Evolutionary conservation across 257 asterid genomes (phyloP).

Genomic region (Leptodermis oblonga): DNA sequence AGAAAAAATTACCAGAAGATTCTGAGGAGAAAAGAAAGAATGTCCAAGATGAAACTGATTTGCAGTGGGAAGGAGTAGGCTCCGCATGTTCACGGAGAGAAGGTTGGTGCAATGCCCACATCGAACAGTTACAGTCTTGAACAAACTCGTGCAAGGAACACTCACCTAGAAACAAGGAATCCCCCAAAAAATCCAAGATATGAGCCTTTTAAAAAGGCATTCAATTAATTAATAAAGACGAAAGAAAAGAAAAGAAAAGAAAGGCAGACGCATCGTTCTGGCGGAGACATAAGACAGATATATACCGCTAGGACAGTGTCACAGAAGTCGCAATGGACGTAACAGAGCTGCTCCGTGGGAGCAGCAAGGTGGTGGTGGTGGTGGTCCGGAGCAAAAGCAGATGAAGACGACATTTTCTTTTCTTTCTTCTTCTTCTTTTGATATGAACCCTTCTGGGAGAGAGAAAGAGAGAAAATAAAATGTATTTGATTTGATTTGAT

Average conservation of each 20-base stretch:
- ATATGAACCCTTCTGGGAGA: neutral
- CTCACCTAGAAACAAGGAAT: constrained; percentile 51
- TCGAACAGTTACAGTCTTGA: constrained; percentile 92
- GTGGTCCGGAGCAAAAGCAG: constrained; percentile 76
- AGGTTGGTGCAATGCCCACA: constrained; percentile 99
- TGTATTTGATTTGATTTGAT: constrained; percentile 36
- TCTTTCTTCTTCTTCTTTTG: too few species aligned
- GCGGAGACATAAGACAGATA: constrained; percentile 4
- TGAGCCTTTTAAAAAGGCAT: neutral
- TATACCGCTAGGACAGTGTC: constrained; percentile 95
- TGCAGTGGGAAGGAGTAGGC: constrained; percentile 63
- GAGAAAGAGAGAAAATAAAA: neutral
- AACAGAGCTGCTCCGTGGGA: constrained; percentile 87
- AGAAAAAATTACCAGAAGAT: constrained; percentile 57
- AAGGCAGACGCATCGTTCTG: neutral
- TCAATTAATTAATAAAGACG: neutral
- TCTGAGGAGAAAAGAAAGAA: constrained; percentile 87
- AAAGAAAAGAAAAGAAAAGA: too few species aligned
- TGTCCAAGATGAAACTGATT: constrained; percentile 85
- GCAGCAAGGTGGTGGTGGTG: constrained; percentile 38
- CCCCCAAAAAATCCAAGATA: neutral
- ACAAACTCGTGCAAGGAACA: constrained; percentile 91
- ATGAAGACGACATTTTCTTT: constrained; percentile 76
- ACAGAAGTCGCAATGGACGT: constrained; percentile 89
- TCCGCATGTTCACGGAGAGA: constrained; percentile 88